Base-by-base conservation (phyloP, 768 basidiomycete species). In the Auriscalpium vulgare region DNA sequence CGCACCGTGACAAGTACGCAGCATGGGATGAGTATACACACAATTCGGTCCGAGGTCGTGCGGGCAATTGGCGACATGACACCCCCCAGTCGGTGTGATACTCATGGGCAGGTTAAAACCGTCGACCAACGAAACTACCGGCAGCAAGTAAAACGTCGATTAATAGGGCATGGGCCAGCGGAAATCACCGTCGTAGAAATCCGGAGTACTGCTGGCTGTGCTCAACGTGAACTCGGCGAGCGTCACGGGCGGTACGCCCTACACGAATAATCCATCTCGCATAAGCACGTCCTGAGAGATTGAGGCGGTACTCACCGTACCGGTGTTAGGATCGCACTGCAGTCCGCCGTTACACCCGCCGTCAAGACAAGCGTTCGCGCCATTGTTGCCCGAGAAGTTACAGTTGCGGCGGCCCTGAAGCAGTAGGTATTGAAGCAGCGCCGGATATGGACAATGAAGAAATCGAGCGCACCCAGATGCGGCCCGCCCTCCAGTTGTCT, bases 341-440 rank as follows among this genome's bases (percentile, higher is more conserved):
- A 88, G 70, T 38, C 86, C 87, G 14, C 87, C 86, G 56, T 82
- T 84, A 64, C 86, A 88, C 49, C 84, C 84, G 43, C 86, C 87
- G 54, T 76, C 74, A 17, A 81, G 59, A 60, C 86, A 88, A 13
- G 82, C 81, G 59, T 76, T 82, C 4, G 70, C 71, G 21, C 78
- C 81, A n/a, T 74, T 75, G 62, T 76, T 75, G 44, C 59, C 70
- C 52, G 68, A 71, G 63, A 88, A 88, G 67, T 86, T 70, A 60
- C 87, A 88, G 63, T 84, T 57, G 46, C 54, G 63, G 35, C 47
- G 50, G 16, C 55, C 63, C 65, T 65, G 17, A 47, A 16, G 38
- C 9, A 19, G 2, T 3, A 2, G 46, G 16, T 16, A 37, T 16
- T 9, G 37, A 4, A 1, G 10, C 50, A 61, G 16, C 14, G 9